Base-by-base conservation (phyloP, 768 basidiomycete species). In the Dacryopinax spathularia region DNA sequence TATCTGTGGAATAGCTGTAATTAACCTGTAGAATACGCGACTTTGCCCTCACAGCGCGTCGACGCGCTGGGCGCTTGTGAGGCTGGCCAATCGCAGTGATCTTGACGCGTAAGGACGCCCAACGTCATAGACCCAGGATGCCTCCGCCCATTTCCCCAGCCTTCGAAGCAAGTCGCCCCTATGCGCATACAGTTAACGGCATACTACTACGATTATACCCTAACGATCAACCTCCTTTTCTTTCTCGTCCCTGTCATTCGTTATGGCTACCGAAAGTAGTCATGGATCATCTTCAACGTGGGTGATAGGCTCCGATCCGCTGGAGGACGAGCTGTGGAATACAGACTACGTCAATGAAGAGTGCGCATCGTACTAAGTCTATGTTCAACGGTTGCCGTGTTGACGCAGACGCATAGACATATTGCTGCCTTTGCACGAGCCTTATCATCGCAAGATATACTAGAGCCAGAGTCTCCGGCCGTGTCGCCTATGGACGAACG, bases 291-390 rank as follows among this genome's bases (percentile, higher is more conserved):
- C 9, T 5, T 56, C 29, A 4, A 56, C 25, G 6, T 29, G 31
- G 22, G 18, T 18, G 18, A 41, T 18, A 29, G 13, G 7, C 13
- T 15, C 25, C 29, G 25, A 56, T 20, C 18, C 48, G 29, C 12
- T 25, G 3, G 48, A 61, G 29, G 63, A 63, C 33, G 64, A 66
- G 29, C 41, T 73, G 1, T 75, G 88, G 60, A 71, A 78, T 34
- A 72, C 75, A 37, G 79, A 86, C 70, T 91, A 84, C 72, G 79
- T 88, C 12, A 79, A 91, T 67, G 86, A 89, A 72, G 77, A 79
- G 91, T 91, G 68, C 68, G 84, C 60, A 64, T 71, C 2, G 35
- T 66, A 0, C 63, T 65, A 5, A 62, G 67, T n/a, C 67, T 71
- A 6, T 69, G 68, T 6, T n/a, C n/a, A n/a, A n/a, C n/a, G 69